Percentiles rank a stretch among this genome's conserved stretches.
phyloP scores from a whole-genome alignment of 2,329 filamentous ascomycete genomes.

The Calonectria crousiana region DNA sequence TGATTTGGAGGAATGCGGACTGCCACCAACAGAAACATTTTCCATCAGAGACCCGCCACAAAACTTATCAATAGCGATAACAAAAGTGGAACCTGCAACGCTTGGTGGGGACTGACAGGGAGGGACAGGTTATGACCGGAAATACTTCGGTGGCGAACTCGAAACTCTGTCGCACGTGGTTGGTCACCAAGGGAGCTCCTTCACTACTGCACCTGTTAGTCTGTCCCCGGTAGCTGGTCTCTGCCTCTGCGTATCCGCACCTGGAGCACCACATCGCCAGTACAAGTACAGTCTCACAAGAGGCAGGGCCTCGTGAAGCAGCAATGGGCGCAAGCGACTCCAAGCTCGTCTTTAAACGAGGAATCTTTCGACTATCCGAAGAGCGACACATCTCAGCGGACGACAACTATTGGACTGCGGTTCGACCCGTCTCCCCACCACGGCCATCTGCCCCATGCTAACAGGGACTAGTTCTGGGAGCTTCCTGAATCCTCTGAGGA shows the following conservation, averaged over 20 bases:
- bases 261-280: slow-evolving; percentile 33
- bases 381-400: slow-evolving; percentile 88
- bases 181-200: slow-evolving; percentile 17
- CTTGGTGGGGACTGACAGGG: neutral
- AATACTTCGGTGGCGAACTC: slow-evolving; percentile 14
- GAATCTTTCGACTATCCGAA: slow-evolving; percentile 96
- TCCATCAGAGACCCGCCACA: slow-evolving; percentile 19
- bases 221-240: slow-evolving; percentile 6
- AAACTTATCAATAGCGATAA: slow-evolving; percentile 28
- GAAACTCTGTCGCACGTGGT: slow-evolving; percentile 28
- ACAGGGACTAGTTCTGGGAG: slow-evolving; percentile 84
- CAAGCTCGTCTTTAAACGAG: slow-evolving; percentile 98
- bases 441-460: slow-evolving; percentile 32
- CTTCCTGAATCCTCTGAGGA: slow-evolving; percentile 96
- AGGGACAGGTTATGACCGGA: neutral
- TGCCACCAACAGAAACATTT: slow-evolving; percentile 36
- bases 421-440: slow-evolving; percentile 59
- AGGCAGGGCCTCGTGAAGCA: slow-evolving; percentile 43
- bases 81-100: neutral
- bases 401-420: slow-evolving; percentile 93
- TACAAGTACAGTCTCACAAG: slow-evolving; percentile 30
- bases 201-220: slow-evolving; percentile 5
- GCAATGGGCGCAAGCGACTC: slow-evolving; percentile 97
- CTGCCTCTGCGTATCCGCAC: slow-evolving; percentile 13
- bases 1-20: slow-evolving; percentile 17